Evolutionary conservation across 352 stramenopile species (phyloP), one percentile per base, ranked within the genome.

Genomic region (Pythium coloratum): DNA sequence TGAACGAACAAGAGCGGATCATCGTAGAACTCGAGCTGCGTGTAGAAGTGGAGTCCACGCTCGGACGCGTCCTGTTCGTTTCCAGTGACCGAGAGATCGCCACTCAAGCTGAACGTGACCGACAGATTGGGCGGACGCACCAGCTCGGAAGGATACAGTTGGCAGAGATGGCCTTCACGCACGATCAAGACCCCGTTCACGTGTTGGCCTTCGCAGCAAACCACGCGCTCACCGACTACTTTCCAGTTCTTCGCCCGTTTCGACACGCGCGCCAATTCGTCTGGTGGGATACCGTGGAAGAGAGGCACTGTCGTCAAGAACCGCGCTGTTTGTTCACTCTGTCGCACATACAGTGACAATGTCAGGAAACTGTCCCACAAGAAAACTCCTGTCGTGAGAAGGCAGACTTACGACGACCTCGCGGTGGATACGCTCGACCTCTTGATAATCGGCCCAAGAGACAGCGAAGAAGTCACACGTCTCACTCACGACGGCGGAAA

Each of bases 111-210:
- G 53, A 90, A 90, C 0, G 78, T 69, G 33, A 82, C 66, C 12
- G 76, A 81, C 30, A 85, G 67, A 55, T 88, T 72, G 14, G 76
- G 78, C 10, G 82, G 76, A 10, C 74, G 67, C 0, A 32, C 67
- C 9, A 90, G 55, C 0, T 66, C 59, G 10, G 76, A 84, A 10
- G 82, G 78, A 0, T 67, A 66, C 28, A 90, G 66, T 42, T 86
- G 72, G 32, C 75, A 90, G 4, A 86, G 60, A 36, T 86, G 67
- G 6, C 82, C 82, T 24, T 87, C 69, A 5, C 70, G 72, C 42
- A 89, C 78, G 24, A 90, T 59, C 13, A 89, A 44, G 30, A 90
- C 61, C 0, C 82, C 82, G 55, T 87, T 77, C 14, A 90, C 71
- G 56, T 67, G 64, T 46, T 90, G 82, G 0, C 77, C 82, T 63